phyloP scores from a whole-genome alignment of 1,284 basidiomycete genomes.

The Vanrija humicola region DNA sequence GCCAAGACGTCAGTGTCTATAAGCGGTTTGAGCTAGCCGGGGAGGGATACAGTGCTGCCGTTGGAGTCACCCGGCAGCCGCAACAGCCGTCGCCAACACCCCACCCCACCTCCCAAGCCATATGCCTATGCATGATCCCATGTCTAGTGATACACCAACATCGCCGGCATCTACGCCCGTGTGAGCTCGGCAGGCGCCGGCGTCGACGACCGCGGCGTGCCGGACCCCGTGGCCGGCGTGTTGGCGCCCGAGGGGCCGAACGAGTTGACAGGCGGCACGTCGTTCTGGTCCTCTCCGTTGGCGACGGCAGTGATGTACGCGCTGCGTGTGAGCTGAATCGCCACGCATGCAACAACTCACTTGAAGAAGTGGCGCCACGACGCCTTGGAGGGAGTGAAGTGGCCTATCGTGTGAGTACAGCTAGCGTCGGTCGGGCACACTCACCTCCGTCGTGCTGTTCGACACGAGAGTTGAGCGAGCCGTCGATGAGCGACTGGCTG shows the following conservation, averaged over 20 bases:
- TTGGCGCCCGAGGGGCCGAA: constrained; percentile 34
- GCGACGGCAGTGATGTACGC: constrained; percentile 47
- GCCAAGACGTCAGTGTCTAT: too few species aligned
- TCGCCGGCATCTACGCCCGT: too few species aligned
- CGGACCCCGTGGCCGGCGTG: constrained; percentile 17
- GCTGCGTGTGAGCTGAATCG: constrained; percentile 14
- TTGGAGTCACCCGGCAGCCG: too few species aligned
- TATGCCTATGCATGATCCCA: too few species aligned
- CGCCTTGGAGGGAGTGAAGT: constrained; percentile 47
- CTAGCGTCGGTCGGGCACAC: too few species aligned
- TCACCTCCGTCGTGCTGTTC: constrained; percentile 49
- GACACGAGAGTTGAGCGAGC: constrained; percentile 52
- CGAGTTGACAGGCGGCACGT: constrained; percentile 33
- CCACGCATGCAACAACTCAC: constrained; percentile 19
- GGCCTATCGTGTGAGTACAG: constrained; percentile 19
- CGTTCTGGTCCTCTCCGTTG: constrained; percentile 38
- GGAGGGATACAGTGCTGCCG: too few species aligned
- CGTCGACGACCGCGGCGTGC: constrained; percentile 10
- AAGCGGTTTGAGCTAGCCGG: too few species aligned
- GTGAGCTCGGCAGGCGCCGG: constrained; percentile 1
- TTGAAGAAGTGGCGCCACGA: constrained; percentile 49
- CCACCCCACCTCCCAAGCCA: too few species aligned
- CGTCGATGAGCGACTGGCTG: constrained; percentile 59
- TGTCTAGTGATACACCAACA: too few species aligned
- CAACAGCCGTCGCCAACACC: too few species aligned